Evolutionary conservation across 148 eudicot genomes (phyloP).

Genomic region (Diospyros lotus): DNA sequence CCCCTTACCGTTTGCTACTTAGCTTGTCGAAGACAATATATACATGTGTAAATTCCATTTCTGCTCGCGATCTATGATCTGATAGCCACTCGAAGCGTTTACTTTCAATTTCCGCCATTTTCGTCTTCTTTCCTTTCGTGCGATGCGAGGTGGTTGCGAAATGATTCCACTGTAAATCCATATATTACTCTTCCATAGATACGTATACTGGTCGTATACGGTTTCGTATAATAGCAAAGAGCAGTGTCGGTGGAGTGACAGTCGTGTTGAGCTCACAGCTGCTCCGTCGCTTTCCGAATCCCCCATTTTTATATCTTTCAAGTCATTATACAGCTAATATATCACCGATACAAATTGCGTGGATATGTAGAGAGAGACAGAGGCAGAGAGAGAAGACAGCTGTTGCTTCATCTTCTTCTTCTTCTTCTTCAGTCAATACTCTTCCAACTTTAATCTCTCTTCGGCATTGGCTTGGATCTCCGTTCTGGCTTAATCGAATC

Average conservation of each 20-base stretch:
- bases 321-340: constrained; percentile 3
- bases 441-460: background rate
- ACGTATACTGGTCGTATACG: too few species aligned
- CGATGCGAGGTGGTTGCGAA: too few species aligned
- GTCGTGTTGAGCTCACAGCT: background rate
- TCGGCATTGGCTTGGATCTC: background rate
- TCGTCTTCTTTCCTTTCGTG: too few species aligned
- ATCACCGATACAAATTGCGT: background rate
- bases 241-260: constrained; percentile 14
- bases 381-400: constrained; percentile 9
- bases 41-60: too few species aligned
- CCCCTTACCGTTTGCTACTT: too few species aligned
- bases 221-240: background rate
- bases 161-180: too few species aligned
- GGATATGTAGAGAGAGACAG: too few species aligned
- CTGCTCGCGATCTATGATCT: too few species aligned
- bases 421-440: background rate
- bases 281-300: constrained; percentile 10
- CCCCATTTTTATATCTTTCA: background rate
- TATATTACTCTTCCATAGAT: too few species aligned
- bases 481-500: background rate
- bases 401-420: background rate
- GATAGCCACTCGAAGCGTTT: too few species aligned
- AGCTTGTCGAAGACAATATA: too few species aligned
- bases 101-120: too few species aligned